Conservation (phyloP, 2,329 filamentous ascomycete species). For the Blumeria hordei region DNA sequence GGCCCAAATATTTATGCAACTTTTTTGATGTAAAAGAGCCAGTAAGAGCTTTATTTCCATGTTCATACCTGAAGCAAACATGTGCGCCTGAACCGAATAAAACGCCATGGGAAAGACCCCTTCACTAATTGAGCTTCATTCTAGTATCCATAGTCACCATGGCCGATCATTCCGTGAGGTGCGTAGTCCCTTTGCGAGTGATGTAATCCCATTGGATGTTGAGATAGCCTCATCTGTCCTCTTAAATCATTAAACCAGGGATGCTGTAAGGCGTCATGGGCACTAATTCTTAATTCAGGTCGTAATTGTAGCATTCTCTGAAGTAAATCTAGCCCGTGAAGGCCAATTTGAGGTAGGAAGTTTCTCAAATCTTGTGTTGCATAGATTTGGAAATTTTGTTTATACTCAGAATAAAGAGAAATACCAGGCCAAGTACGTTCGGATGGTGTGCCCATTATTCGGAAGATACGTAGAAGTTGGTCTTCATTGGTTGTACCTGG, state of each 20-base stretch:
- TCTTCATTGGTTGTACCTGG: constrained; percentile 97
- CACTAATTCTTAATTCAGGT: constrained; percentile 76
- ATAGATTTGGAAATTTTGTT: constrained; percentile 82
- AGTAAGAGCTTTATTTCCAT: background rate
- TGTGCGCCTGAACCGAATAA: background rate
- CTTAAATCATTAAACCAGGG: constrained; percentile 67
- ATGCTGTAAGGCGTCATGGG: constrained; percentile 65
- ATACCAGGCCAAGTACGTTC: constrained; percentile 93
- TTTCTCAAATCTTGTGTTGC: constrained; percentile 71
- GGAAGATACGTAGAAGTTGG: constrained; percentile 89
- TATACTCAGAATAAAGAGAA: constrained; percentile 91
- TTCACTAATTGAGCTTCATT: background rate
- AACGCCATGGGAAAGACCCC: background rate
- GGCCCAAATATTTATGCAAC: background rate
- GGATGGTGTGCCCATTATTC: constrained; percentile 92
- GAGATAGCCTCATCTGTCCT: constrained; percentile 10
- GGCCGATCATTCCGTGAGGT: constrained; percentile 9
- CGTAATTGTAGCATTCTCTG: constrained; percentile 79
- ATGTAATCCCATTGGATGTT: constrained; percentile 8
- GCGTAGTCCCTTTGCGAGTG: constrained; percentile 10
- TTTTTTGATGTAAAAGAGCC: background rate
- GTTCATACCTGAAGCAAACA: background rate
- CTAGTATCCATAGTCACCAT: constrained; percentile 9
- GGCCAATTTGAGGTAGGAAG: constrained; percentile 78
- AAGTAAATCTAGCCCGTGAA: constrained; percentile 63